These are phyloP conservation scores for Carpinus fangiana DNA, from an alignment of 306 rosid species.

Conservation along the genomic window DNA sequence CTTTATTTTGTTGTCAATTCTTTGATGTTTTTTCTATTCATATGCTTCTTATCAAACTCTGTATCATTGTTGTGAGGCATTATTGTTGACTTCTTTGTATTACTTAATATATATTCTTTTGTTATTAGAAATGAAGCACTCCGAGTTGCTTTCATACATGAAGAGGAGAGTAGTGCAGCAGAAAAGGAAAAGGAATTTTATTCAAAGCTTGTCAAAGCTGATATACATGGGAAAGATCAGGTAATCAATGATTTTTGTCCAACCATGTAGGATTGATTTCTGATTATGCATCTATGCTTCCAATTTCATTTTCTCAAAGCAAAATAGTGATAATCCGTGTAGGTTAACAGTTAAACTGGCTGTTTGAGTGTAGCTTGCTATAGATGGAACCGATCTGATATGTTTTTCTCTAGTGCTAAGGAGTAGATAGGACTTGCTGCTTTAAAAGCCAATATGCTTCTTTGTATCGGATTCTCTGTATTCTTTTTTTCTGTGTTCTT, in stretches of 20 bases:
- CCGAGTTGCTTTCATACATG: slow-evolving; percentile 96
- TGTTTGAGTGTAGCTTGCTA: not conserved
- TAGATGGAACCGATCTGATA: not conserved
- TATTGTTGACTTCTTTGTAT: not conserved
- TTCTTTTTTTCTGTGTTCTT: not conserved
- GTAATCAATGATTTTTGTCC: slow-evolving; percentile 35
- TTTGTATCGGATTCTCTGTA: not conserved
- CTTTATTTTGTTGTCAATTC: not conserved
- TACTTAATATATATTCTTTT: not conserved
- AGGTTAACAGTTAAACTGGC: not conserved
- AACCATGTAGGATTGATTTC: slow-evolving; percentile 1
- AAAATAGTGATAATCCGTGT: not conserved
- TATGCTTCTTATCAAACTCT: not conserved
- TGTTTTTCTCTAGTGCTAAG: not conserved
- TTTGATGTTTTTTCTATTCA: not conserved
- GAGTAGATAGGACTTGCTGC: not conserved
- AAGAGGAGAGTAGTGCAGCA: slow-evolving; percentile 55
- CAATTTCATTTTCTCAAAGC: not conserved
- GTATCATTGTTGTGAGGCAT: not conserved
- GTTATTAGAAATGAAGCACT: slow-evolving; percentile 88
- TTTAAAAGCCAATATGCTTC: not conserved
- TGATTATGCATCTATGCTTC: not conserved
- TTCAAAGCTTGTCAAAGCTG: slow-evolving; percentile 98
- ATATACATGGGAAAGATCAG: slow-evolving; percentile 95
- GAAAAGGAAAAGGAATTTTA: slow-evolving; percentile 66